These are phyloP conservation scores for Tetrapisispora iriomotensis DNA, from an alignment of 805 yeast species.

Conservation along the genomic window DNA sequence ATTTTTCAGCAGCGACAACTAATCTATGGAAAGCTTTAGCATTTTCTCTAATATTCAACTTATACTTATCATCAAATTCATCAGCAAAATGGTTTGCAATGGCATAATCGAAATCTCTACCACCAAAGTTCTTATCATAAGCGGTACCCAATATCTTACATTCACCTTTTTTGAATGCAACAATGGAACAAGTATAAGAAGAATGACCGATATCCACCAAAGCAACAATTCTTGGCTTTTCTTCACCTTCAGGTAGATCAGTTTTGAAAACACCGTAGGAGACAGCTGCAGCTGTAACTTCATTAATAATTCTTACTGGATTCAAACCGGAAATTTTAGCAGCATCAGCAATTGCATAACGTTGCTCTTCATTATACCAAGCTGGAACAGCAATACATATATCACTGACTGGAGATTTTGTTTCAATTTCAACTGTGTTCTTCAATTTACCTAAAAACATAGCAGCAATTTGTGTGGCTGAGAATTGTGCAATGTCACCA, in stretches of 20 bases:
- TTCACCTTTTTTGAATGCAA: conserved; percentile 92
- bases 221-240: conserved; percentile 80
- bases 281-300: conserved; percentile 96
- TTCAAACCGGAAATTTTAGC: conserved; percentile 92
- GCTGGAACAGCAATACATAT: conserved; percentile 92
- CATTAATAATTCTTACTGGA: conserved; percentile 97
- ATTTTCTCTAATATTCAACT: conserved; percentile 83
- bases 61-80: conserved; percentile 83
- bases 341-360: conserved; percentile 93
- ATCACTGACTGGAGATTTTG: conserved; percentile 68
- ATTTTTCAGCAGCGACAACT: conserved; percentile 79
- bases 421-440: conserved; percentile 68
- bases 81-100: conserved; percentile 92
- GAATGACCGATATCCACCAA: conserved; percentile 97
- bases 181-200: conserved; percentile 80
- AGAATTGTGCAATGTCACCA: conserved; percentile 69
- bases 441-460: conserved; percentile 91
- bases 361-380: conserved; percentile 95
- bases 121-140: conserved; percentile 94
- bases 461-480: conserved; percentile 85
- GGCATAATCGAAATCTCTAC: conserved; percentile 91
- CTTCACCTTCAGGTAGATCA: conserved; percentile 77
- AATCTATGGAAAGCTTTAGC: conserved; percentile 95
- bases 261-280: conserved; percentile 98
- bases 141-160: conserved; percentile 87